Percentiles rank a stretch among this genome's conserved stretches.
phyloP scores from a whole-genome alignment of 2,329 filamentous ascomycete genomes.

The Ophiostoma sp. region DNA sequence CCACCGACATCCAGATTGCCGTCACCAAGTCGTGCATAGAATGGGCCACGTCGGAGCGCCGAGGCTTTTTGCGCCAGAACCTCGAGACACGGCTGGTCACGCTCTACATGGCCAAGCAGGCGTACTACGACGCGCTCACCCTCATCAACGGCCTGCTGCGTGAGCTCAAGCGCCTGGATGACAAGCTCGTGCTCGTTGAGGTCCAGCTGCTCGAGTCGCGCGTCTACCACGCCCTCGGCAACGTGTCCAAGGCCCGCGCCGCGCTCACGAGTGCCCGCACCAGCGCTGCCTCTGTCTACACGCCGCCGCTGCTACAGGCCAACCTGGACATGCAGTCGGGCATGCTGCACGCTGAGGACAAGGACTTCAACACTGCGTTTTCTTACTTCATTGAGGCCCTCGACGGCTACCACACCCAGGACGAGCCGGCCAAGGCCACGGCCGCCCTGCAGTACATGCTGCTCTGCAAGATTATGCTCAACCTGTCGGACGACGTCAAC shows the following conservation, averaged over 20 bases:
- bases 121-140: conserved; percentile 94
- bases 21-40: conserved; percentile 99
- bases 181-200: conserved; percentile 97
- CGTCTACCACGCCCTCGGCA: conserved; percentile 96
- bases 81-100: conserved; percentile 93
- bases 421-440: conserved; percentile 87
- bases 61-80: conserved; percentile 95
- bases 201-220: conserved; percentile 96
- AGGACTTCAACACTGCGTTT: conserved; percentile 98
- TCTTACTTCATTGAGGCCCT: conserved; percentile 99
- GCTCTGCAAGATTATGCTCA: conserved; percentile 99
- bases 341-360: conserved; percentile 97
- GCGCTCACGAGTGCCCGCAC: conserved; percentile 93
- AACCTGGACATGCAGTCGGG: conserved; percentile 99
- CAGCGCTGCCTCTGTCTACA: conserved; percentile 95
- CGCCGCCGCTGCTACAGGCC: conserved; percentile 89
- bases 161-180: conserved; percentile 96
- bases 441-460: conserved; percentile 98
- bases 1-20: conserved; percentile 87
- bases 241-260: conserved; percentile 92
- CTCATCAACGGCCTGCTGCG: conserved; percentile 95
- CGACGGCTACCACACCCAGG: conserved; percentile 92
- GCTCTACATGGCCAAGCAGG: conserved; percentile 95
- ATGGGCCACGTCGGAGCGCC: conserved; percentile 93
- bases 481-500: conserved; percentile 93